phyloP scores from a whole-genome alignment of 768 basidiomycete genomes.

The Tylopilus vinaceipallidus region DNA sequence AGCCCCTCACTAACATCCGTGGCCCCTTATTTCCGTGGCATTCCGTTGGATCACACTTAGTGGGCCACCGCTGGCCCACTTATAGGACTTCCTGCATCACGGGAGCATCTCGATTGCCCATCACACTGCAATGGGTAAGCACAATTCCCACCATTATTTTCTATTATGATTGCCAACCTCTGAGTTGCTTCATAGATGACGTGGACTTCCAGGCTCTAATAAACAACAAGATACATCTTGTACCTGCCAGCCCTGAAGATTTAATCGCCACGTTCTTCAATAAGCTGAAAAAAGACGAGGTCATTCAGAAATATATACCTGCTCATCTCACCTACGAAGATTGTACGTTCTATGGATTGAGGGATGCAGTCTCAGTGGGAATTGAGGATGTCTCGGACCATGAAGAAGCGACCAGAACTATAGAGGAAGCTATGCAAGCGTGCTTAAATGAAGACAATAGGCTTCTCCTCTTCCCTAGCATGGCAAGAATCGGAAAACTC shows the following conservation, averaged over 20 bases:
- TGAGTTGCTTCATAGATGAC: too few relatives aligned
- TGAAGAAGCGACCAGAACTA: too few relatives aligned
- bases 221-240: too few relatives aligned
- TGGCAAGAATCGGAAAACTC: background rate
- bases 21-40: too few relatives aligned
- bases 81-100: too few relatives aligned
- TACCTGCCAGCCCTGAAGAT: background rate
- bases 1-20: too few relatives aligned
- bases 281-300: background rate
- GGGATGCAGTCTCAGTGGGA: background rate
- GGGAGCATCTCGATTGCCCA: too few relatives aligned
- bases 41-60: background rate
- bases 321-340: rapidly evolving
- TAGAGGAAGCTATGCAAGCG: rapidly evolving
- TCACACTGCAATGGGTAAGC: too few relatives aligned
- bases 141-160: too few relatives aligned
- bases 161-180: too few relatives aligned
- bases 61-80: background rate
- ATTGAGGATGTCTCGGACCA: too few relatives aligned
- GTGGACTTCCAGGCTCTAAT: too few relatives aligned
- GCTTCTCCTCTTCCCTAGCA: rapidly evolving
- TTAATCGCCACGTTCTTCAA: background rate
- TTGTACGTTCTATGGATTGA: background rate
- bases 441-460: background rate
- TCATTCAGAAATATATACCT: background rate